Evolutionary conservation across 169 alveolate species (phyloP).

Genomic region (Blepharisma undulans): DNA sequence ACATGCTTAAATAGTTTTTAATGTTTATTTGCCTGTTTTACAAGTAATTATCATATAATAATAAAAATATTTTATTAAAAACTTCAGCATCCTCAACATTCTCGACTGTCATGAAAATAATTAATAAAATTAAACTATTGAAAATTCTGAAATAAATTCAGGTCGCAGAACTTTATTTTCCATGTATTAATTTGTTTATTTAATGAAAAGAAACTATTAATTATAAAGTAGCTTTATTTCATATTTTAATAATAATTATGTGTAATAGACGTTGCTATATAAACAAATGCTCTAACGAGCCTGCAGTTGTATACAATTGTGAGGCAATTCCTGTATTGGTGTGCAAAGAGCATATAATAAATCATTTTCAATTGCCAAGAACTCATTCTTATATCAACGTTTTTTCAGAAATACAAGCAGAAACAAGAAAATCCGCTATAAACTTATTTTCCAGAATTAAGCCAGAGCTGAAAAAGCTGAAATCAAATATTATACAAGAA

Average conservation of each 20-base stretch:
- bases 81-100: no score
- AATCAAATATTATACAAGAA: not conserved
- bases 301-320: not conserved
- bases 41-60: no score
- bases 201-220: not conserved
- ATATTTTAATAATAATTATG: not conserved
- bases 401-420: not conserved
- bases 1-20: no score
- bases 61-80: no score
- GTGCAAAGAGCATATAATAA: not conserved
- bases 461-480: not conserved
- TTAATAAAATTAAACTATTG: no score
- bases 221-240: conserved; percentile 33
- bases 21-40: no score
- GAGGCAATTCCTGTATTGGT: not conserved
- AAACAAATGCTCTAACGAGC: not conserved
- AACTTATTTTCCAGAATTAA: not conserved
- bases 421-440: not conserved
- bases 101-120: no score
- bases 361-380: not conserved
- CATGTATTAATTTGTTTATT: not conserved
- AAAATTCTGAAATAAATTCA: no score
- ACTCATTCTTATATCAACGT: not conserved
- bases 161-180: conserved; percentile 3
- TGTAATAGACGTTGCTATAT: not conserved